Conservation (phyloP, 208 protist species). For the Leptomonas seymouri region DNA sequence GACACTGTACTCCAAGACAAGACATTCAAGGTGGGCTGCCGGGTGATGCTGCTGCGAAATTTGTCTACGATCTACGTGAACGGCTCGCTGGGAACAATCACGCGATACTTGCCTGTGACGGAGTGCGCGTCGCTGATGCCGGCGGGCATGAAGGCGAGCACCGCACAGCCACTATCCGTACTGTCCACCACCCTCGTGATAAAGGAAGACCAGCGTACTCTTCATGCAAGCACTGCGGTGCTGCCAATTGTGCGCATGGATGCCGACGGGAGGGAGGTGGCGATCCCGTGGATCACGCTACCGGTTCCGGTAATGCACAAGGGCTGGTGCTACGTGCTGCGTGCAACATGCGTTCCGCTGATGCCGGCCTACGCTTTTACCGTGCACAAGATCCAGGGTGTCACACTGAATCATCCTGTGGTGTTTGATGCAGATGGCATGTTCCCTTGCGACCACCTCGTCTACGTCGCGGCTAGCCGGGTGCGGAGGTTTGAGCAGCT, state of each 20-base stretch:
- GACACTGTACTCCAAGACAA: constrained; percentile 76
- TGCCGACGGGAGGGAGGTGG: constrained; percentile 49
- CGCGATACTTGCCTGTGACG: constrained; percentile 44
- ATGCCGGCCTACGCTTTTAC: constrained; percentile 90
- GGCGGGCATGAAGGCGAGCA: constrained; percentile 27
- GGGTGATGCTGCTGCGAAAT: constrained; percentile 89
- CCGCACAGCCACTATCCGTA: not conserved
- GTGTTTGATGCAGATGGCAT: constrained; percentile 75
- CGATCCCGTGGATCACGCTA: constrained; percentile 75
- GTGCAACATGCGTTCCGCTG: constrained; percentile 71
- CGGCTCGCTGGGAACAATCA: constrained; percentile 79
- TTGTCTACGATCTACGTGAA: constrained; percentile 70
- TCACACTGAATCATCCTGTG: constrained; percentile 73
- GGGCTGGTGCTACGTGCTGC: constrained; percentile 43
- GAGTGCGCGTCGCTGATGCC: constrained; percentile 50
- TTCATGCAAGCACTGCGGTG: constrained; percentile 3
- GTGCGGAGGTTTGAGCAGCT: constrained; percentile 75
- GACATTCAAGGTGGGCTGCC: constrained; percentile 80
- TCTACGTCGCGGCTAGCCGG: constrained; percentile 89
- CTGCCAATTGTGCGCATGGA: constrained; percentile 87
- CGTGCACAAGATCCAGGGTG: constrained; percentile 90
- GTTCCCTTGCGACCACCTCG: constrained; percentile 86
- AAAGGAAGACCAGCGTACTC: no score
- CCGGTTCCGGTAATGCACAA: constrained; percentile 29
- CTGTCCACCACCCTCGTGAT: not conserved